Evolutionary conservation across 257 asterid species (phyloP), one percentile per base, ranked within the genome.

Genomic region (Scutellaria baicalensis): DNA sequence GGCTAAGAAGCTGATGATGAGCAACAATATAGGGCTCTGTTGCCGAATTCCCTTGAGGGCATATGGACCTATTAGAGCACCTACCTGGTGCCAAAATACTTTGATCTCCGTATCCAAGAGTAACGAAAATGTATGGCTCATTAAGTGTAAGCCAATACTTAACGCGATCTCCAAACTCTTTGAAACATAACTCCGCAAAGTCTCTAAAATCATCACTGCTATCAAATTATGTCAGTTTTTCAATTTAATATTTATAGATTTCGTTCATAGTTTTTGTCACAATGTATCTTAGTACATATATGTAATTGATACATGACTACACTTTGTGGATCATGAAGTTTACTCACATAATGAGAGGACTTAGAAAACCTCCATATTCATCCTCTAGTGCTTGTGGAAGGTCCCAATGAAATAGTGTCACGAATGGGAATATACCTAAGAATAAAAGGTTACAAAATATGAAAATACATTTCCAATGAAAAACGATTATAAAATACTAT

Each of bases 331-430:
- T 10, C n/a, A 44, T 10, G 12, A 17, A 21, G 6, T 43, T 43
- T 3, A 54, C 93, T 83, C 79, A 89, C 96, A 87, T 72, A 47
- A 89, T 62, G 10, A 6, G 68, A 36, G 66, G 84, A 21, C 85
- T 89, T n/a, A 82, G 71, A 40, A 89, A 92, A 58, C 97, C 94
- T 56, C 20, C 75, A 39, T 91, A 91, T 27, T 91, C 91, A 59
- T 86, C 92, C 48, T 86, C 87, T 36, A 91, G 69, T 27, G 88
- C 89, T 81, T 91, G 96, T 9, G 97, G 97, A 58, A 84, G 72
- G 74, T 91, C 97, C 93, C 91, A 89, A 33, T 91, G 97, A 44
- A 75, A 84, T 7, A 91, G 33, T 54, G 96, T 89, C 68, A 83
- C 96, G 2, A 27, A 62, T 69, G 97, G 97, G 11, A 64, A 59